Conservation (phyloP, 345 rosid species). For the Atalantia buxifolia region DNA sequence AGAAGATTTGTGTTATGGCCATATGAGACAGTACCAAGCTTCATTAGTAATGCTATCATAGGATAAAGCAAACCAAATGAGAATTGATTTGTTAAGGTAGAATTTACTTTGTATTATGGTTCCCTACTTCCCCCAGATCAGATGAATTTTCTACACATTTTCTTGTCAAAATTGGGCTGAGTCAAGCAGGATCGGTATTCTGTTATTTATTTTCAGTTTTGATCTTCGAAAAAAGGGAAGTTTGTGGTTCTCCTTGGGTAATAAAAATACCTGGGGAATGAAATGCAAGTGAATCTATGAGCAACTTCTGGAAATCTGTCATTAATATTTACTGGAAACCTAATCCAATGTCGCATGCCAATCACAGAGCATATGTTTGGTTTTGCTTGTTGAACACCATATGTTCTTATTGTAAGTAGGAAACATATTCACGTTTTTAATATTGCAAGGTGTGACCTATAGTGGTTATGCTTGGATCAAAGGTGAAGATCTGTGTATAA, state of each 20-base stretch:
- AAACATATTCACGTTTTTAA: not conserved
- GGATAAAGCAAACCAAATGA: not conserved
- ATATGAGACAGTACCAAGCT: not conserved
- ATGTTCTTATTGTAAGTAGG: not conserved
- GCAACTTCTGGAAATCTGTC: not conserved
- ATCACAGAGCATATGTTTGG: not conserved
- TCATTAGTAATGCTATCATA: not conserved
- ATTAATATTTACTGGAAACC: not conserved
- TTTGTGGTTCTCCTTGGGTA: not conserved
- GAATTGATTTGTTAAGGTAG: not conserved
- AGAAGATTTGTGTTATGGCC: not conserved
- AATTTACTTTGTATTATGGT: not conserved
- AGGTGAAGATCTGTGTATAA: not conserved
- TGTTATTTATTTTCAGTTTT: not conserved
- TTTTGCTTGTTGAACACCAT: not conserved
- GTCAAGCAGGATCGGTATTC: not conserved
- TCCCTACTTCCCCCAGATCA: not conserved
- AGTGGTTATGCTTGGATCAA: not conserved
- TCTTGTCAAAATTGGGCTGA: not conserved
- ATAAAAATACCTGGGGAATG: not conserved
- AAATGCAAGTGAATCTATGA: not conserved
- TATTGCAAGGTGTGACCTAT: not conserved
- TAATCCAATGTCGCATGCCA: not conserved
- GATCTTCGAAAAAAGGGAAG: not conserved
- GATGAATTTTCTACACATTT: not conserved